A percentile compares a stretch with the other conserved stretches of the same genome.
phyloP scores from a whole-genome alignment of 1,139 yeast species.

The Taiozyma sp. region DNA sequence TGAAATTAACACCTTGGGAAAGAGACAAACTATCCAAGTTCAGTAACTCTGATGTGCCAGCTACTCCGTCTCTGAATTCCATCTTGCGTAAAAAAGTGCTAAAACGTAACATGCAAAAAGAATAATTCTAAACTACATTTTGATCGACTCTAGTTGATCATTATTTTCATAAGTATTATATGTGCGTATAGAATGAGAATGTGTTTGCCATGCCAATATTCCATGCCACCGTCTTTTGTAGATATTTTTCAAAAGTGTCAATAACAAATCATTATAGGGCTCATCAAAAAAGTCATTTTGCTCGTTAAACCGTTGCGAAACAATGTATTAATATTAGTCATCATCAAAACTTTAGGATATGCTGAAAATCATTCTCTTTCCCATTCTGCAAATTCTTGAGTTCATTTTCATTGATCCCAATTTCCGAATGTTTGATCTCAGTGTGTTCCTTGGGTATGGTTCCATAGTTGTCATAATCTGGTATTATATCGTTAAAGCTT shows the following conservation, averaged over 20 bases:
- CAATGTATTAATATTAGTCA: neutral
- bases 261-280: neutral
- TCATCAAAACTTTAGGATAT: conserved; percentile 6
- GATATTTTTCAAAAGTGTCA: too few species aligned
- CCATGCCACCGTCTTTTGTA: too few species aligned
- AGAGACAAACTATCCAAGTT: conserved; percentile 1
- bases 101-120: conserved; percentile 1
- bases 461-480: neutral
- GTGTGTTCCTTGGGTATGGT: neutral
- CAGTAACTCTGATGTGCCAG: neutral
- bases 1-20: conserved; percentile 15
- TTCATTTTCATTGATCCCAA: conserved; percentile 4
- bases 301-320: neutral
- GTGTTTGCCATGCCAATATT: too few species aligned
- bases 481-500: conserved; percentile 32
- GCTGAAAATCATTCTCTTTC: conserved; percentile 3
- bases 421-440: neutral
- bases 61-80: conserved; percentile 1
- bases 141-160: neutral
- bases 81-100: conserved; percentile 3
- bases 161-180: neutral
- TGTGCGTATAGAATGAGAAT: neutral
- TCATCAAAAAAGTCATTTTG: neutral
- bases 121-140: neutral
- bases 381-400: conserved; percentile 1